A percentile compares a stretch with the other conserved stretches of the same genome.
Conservation (phyloP, 371 early-diverging fungal genomes). For the Apophysomyces sp. region DNA sequence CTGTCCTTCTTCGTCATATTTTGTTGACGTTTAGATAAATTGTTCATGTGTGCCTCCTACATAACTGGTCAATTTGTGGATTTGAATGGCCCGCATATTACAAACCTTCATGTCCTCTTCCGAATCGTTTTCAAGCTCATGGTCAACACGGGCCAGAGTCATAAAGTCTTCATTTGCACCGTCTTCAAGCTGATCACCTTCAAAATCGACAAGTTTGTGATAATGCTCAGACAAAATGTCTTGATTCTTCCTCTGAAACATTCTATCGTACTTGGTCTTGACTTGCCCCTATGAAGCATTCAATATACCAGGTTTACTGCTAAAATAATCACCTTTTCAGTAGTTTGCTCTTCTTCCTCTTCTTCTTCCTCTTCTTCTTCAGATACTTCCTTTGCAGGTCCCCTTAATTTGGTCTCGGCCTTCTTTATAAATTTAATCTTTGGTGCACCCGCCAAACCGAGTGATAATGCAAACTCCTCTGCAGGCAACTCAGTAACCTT, state of each 20-base stretch:
- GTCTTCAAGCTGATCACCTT: slow-evolving; percentile 41
- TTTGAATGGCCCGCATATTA: background rate
- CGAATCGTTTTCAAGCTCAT: slow-evolving; percentile 56
- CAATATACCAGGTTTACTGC: slow-evolving; percentile 15
- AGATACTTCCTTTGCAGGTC: slow-evolving; percentile 14
- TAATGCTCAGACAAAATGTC: slow-evolving; percentile 92
- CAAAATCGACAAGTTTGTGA: slow-evolving; percentile 72
- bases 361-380: slow-evolving; percentile 32
- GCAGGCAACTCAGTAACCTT: slow-evolving; percentile 83
- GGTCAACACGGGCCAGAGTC: slow-evolving; percentile 76
- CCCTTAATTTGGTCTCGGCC: slow-evolving; percentile 21
- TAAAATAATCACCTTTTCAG: slow-evolving; percentile 18
- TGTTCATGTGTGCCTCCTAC: slow-evolving; percentile 15
- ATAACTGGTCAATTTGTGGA: slow-evolving; percentile 10
- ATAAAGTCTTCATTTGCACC: slow-evolving; percentile 76
- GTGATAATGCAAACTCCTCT: slow-evolving; percentile 82
- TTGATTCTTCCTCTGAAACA: slow-evolving; percentile 92
- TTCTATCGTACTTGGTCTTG: slow-evolving; percentile 84
- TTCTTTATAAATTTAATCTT: slow-evolving; percentile 85
- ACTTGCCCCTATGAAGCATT: slow-evolving; percentile 19
- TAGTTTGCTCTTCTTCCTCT: slow-evolving; percentile 37
- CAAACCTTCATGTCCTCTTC: slow-evolving; percentile 31
- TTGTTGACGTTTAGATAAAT: slow-evolving; percentile 70
- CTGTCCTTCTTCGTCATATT: slow-evolving; percentile 72
- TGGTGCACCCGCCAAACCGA: slow-evolving; percentile 95